Percentiles rank a stretch among this genome's conserved stretches.
Evolutionary conservation across 1,139 yeast genomes (phyloP).

Genomic region (Zygosaccharomyces sapae): DNA sequence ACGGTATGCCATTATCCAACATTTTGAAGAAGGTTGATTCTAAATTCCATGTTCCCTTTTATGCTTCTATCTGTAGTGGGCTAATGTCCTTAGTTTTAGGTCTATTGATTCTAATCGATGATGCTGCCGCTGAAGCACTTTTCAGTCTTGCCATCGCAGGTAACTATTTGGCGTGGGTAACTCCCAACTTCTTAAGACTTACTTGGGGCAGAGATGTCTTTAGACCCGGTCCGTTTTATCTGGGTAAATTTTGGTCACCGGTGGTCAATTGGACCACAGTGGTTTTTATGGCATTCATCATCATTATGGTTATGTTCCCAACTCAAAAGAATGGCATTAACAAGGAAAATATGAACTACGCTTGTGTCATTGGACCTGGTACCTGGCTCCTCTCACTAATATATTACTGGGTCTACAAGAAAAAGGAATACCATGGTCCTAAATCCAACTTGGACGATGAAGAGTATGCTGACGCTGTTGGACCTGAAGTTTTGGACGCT

Average conservation of each 20-base stretch:
- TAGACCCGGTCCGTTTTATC: slow-evolving; percentile 61
- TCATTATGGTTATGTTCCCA: slow-evolving; percentile 48
- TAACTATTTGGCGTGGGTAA: slow-evolving; percentile 55
- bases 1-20: slow-evolving; percentile 48
- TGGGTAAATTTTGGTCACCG: slow-evolving; percentile 48
- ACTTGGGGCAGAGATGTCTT: slow-evolving; percentile 47
- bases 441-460: slow-evolving; percentile 30
- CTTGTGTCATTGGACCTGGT: slow-evolving; percentile 51
- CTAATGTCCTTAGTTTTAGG: slow-evolving; percentile 48
- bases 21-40: slow-evolving; percentile 51
- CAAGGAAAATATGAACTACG: slow-evolving; percentile 52
- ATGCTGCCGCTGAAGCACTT: slow-evolving; percentile 55
- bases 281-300: slow-evolving; percentile 39
- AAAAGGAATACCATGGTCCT: slow-evolving; percentile 49
- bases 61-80: slow-evolving; percentile 55
- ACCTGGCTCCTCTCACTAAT: slow-evolving; percentile 45
- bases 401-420: slow-evolving; percentile 47
- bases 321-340: slow-evolving; percentile 39
- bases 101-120: slow-evolving; percentile 51
- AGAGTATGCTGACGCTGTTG: slow-evolving; percentile 26
- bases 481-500: slow-evolving; percentile 27
- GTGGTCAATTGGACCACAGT: slow-evolving; percentile 41
- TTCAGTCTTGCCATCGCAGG: slow-evolving; percentile 57
- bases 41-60: slow-evolving; percentile 50
- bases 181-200: slow-evolving; percentile 50